phyloP scores from a whole-genome alignment of 208 protist species.

The Crithidia bombi region DNA sequence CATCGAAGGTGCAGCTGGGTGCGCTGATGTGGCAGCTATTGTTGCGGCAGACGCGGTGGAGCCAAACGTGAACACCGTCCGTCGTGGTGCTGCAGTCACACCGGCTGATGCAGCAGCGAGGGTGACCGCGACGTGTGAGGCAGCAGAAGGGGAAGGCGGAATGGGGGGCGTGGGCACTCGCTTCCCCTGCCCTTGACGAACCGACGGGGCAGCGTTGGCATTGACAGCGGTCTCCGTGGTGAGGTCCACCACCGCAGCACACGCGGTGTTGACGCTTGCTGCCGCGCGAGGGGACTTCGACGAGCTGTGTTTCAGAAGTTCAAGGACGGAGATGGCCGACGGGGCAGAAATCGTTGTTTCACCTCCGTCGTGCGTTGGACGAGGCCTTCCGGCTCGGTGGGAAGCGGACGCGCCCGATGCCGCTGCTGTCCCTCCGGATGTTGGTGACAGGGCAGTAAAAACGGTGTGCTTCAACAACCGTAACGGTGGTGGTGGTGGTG shows the following conservation, averaged over 20 bases:
- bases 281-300: not conserved
- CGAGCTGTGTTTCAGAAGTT: slow-evolving; percentile 25
- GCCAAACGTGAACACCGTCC: slow-evolving; percentile 44
- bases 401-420: not conserved
- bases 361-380: not conserved
- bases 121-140: not conserved
- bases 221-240: too few species aligned
- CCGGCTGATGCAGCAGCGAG: not conserved
- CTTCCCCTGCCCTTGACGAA: too few species aligned
- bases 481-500: too few species aligned
- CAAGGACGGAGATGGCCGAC: slow-evolving; percentile 28
- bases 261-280: not conserved
- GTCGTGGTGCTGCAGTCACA: slow-evolving; percentile 9
- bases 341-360: not conserved
- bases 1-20: not conserved
- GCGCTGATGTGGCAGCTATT: not conserved
- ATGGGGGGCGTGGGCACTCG: too few species aligned
- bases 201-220: too few species aligned
- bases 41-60: slow-evolving; percentile 2
- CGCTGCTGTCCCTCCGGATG: not conserved
- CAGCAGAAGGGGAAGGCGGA: not conserved
- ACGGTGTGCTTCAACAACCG: slow-evolving; percentile 3
- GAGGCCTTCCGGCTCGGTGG: not conserved
- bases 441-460: not conserved
- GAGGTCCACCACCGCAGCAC: not conserved